A percentile compares a stretch with the other conserved stretches of the same genome.
phyloP scores from a whole-genome alignment of 306 rosid genomes.

The Geum urbanum region DNA sequence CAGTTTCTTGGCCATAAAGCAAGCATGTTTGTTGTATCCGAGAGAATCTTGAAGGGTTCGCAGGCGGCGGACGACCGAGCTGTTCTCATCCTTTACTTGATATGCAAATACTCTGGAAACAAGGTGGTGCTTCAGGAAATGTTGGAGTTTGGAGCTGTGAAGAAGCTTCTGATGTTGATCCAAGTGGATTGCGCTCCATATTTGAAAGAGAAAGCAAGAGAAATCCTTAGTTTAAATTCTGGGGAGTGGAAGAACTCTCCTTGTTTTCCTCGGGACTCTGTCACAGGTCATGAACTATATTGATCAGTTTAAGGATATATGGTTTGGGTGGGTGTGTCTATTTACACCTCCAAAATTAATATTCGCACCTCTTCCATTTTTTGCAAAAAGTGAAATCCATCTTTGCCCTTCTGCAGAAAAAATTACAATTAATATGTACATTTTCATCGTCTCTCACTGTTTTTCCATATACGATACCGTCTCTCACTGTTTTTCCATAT shows the following conservation, averaged over 20 bases:
- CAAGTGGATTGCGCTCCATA: slow-evolving; percentile 39
- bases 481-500: no score
- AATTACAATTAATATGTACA: no score
- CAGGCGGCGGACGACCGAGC: slow-evolving; percentile 44
- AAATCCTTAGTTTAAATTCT: slow-evolving; percentile 42
- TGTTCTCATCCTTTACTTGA: slow-evolving; percentile 39
- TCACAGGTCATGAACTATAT: background rate
- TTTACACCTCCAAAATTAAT: no score
- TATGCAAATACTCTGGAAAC: slow-evolving; percentile 44
- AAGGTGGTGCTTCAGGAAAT: slow-evolving; percentile 50
- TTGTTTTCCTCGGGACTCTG: slow-evolving; percentile 23
- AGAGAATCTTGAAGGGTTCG: slow-evolving; percentile 46
- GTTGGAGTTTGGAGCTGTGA: slow-evolving; percentile 50
- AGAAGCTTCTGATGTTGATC: slow-evolving; percentile 51
- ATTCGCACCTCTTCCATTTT: no score
- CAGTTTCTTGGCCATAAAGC: slow-evolving; percentile 48
- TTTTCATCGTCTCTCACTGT: no score
- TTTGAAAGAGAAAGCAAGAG: slow-evolving; percentile 46
- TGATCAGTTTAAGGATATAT: background rate
- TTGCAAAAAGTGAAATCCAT: no score
- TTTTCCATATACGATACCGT: no score
- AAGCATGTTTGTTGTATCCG: slow-evolving; percentile 42
- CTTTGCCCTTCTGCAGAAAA: no score
- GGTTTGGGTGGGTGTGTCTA: no score
- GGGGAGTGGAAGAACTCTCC: slow-evolving; percentile 56